These are phyloP conservation scores for Microbotryum scabiosae DNA, from an alignment of 1,284 basidiomycete genomes.

Conservation along the genomic window DNA sequence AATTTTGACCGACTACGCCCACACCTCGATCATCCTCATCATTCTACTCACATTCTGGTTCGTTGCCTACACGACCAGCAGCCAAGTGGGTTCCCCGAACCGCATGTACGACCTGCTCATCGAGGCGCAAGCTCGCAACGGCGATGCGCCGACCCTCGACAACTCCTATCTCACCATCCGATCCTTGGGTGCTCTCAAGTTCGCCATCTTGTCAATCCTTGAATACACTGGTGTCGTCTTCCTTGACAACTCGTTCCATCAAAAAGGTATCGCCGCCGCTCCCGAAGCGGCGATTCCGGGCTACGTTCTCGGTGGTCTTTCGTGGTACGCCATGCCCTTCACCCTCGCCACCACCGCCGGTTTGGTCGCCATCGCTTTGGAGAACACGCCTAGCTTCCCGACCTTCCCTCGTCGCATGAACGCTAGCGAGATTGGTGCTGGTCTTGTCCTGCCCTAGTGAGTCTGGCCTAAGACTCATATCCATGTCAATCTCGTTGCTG, in stretches of 20 bases:
- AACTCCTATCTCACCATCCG: conserved; percentile 66
- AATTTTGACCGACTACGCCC: conserved; percentile 50
- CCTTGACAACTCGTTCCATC: conserved; percentile 50
- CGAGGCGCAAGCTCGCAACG: conserved; percentile 44
- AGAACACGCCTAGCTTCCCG: conserved; percentile 10
- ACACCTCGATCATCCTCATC: conserved; percentile 56
- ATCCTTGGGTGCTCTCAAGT: conserved; percentile 70
- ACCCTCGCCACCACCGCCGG: conserved; percentile 13
- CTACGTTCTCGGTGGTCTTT: conserved; percentile 40
- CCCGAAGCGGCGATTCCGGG: conserved; percentile 35
- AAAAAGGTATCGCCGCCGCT: conserved; percentile 36
- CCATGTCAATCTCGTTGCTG: too few relatives aligned
- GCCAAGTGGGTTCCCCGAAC: conserved; percentile 50
- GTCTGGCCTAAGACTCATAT: too few relatives aligned
- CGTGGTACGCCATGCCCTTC: conserved; percentile 72
- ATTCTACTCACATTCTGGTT: conserved; percentile 63
- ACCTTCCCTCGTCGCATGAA: conserved; percentile 17
- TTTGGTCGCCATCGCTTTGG: conserved; percentile 11
- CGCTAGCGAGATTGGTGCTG: conserved; percentile 60
- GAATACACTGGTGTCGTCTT: conserved; percentile 44
- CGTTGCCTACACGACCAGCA: conserved; percentile 65
- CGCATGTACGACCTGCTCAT: conserved; percentile 35
- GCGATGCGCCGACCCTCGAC: conserved; percentile 49
- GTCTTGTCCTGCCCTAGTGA: conserved; percentile 62
- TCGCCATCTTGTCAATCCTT: conserved; percentile 38